These are phyloP conservation scores for Thinopyrum elongatum DNA, from an alignment of 176 grass and related monocot species.

Conservation along the genomic window DNA sequence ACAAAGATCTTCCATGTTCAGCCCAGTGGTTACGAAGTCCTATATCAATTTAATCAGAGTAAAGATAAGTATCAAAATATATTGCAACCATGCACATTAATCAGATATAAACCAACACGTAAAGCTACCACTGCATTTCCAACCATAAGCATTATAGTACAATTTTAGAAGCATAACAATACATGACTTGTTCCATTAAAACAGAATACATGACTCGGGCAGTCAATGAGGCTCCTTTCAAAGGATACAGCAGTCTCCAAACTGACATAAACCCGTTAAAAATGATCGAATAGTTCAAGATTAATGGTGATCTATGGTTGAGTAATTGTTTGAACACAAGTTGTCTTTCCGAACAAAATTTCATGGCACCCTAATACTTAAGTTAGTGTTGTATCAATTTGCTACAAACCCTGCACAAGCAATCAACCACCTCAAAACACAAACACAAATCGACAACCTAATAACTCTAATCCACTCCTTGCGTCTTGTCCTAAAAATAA, in stretches of 20 bases:
- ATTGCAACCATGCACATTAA: background rate
- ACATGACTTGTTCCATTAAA: no score
- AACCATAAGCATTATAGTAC: background rate
- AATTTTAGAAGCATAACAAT: background rate
- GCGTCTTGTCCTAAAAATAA: no score
- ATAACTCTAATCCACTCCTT: background rate
- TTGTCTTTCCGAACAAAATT: background rate
- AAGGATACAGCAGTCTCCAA: no score
- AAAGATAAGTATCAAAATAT: background rate
- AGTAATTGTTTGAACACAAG: background rate
- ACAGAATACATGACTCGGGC: background rate
- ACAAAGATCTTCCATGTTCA: background rate
- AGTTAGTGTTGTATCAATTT: no score
- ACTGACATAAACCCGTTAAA: background rate
- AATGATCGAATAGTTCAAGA: background rate
- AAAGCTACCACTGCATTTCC: background rate
- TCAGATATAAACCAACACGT: background rate
- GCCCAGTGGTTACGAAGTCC: background rate
- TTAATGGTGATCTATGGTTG: background rate
- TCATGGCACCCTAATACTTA: no score
- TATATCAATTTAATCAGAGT: background rate
- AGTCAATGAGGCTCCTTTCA: background rate
- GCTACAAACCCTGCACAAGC: background rate
- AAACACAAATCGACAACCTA: background rate
- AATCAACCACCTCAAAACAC: background rate